These are phyloP conservation scores for Cytospora leucostoma DNA, from an alignment of 2,329 filamentous ascomycete species.

Conservation along the genomic window DNA sequence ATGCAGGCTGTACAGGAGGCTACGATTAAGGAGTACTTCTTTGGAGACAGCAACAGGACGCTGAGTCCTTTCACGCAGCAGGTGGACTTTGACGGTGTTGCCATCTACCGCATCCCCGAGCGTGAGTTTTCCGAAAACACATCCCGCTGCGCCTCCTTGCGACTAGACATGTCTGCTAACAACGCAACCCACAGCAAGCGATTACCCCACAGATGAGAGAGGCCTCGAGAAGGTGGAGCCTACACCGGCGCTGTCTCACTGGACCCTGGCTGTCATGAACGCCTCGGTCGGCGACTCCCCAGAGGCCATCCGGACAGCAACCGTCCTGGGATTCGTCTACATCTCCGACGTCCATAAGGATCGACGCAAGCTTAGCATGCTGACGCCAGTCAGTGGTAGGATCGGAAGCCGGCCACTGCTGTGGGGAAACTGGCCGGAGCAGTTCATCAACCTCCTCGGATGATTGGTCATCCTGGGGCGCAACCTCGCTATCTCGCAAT, in stretches of 20 bases:
- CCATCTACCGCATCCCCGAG: constrained; percentile 70
- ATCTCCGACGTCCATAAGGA: constrained; percentile 88
- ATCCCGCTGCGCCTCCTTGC: neutral
- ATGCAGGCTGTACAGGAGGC: constrained; percentile 74
- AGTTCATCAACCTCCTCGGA: constrained; percentile 74
- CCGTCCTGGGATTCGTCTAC: constrained; percentile 90
- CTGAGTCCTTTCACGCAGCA: constrained; percentile 87
- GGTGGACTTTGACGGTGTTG: constrained; percentile 73
- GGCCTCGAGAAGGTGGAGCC: constrained; percentile 66
- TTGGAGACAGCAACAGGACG: constrained; percentile 74
- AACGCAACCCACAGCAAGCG: constrained; percentile 29
- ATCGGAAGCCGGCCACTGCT: constrained; percentile 79
- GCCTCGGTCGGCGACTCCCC: constrained; percentile 69
- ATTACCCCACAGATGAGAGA: constrained; percentile 37
- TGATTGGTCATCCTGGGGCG: constrained; percentile 32
- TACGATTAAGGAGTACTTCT: constrained; percentile 90
- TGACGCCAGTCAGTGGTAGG: constrained; percentile 81
- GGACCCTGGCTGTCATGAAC: constrained; percentile 82
- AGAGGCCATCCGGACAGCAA: constrained; percentile 74
- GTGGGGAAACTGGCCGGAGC: constrained; percentile 85
- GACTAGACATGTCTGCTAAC: neutral
- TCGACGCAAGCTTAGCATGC: constrained; percentile 74
- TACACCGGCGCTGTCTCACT: constrained; percentile 71
- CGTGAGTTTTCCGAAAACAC: constrained; percentile 44
- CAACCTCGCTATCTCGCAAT: neutral